Conservation (phyloP, 2,329 filamentous ascomycete species). For the Botrytis porri region DNA sequence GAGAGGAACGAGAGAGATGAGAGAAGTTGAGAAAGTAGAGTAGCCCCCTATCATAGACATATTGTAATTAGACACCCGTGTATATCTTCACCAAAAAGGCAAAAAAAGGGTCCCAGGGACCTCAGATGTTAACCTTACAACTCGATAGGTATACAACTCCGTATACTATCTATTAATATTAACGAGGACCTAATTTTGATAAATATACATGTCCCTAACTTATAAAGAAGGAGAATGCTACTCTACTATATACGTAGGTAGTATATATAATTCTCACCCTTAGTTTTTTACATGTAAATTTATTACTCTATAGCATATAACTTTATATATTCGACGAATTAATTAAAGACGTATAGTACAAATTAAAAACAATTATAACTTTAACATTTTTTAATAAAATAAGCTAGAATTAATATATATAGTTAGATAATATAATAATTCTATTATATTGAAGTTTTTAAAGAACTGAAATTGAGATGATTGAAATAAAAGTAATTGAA, state of each 20-base stretch:
- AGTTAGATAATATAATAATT: too few species aligned
- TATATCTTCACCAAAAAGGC: background rate
- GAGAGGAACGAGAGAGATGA: background rate
- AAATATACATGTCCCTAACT: background rate
- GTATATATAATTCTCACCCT: background rate
- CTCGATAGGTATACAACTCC: too few species aligned
- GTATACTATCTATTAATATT: too few species aligned
- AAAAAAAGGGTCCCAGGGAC: background rate
- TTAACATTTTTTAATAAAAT: too few species aligned
- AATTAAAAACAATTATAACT: too few species aligned
- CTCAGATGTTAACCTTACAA: background rate
- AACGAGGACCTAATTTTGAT: background rate
- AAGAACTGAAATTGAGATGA: too few species aligned
- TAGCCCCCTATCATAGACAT: conserved; percentile 9
- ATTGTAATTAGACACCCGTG: conserved; percentile 3
- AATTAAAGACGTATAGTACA: too few species aligned
- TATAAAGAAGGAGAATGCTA: background rate
- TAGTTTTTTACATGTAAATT: background rate
- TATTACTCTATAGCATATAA: background rate
- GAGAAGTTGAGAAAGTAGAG: background rate
- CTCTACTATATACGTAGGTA: background rate
- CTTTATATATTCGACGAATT: too few species aligned
- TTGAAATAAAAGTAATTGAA: too few species aligned
- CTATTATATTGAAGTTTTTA: too few species aligned
- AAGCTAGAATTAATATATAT: too few species aligned